Percentiles rank a stretch among this genome's conserved stretches.
phyloP scores from a whole-genome alignment of 805 yeast genomes.

The Saccharomycopsis selenospora region DNA sequence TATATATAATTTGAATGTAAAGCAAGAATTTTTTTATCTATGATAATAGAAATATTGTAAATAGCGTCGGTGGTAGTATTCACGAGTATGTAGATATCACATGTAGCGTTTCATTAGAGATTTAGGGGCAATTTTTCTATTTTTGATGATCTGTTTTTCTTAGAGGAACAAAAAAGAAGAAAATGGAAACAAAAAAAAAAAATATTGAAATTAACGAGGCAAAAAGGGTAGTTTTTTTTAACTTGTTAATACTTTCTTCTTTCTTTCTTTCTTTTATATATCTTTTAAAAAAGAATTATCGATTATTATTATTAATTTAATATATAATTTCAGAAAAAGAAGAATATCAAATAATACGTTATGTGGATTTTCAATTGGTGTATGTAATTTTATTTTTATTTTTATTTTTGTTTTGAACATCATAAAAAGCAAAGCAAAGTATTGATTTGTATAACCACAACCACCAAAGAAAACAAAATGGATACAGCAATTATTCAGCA shows the following conservation, averaged over 20 bases:
- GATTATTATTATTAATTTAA: conserved; percentile 37
- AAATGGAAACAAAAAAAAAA: neutral
- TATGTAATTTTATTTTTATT: conserved; percentile 28
- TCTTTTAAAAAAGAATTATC: neutral
- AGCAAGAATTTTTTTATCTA: too few species aligned
- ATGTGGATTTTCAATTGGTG: conserved; percentile 45
- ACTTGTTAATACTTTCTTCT: neutral
- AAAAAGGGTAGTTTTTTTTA: too few species aligned
- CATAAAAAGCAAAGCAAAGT: too few species aligned
- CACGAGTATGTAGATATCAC: too few species aligned
- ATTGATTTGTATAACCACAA: neutral
- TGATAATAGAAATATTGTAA: too few species aligned
- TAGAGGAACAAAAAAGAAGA: neutral
- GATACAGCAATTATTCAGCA: neutral
- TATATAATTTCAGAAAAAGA: conserved; percentile 32
- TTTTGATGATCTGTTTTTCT: conserved; percentile 4
- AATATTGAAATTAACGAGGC: neutral
- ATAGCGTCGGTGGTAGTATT: too few species aligned
- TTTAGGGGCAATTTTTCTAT: conserved; percentile 2
- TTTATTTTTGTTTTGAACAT: conserved; percentile 2
- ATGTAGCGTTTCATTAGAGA: too few species aligned
- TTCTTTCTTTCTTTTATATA: neutral
- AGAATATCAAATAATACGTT: neutral
- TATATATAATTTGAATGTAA: neutral
- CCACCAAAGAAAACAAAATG: neutral